Conservation (phyloP, 768 basidiomycete species). For the Porpolomopsis calyptriformis region DNA sequence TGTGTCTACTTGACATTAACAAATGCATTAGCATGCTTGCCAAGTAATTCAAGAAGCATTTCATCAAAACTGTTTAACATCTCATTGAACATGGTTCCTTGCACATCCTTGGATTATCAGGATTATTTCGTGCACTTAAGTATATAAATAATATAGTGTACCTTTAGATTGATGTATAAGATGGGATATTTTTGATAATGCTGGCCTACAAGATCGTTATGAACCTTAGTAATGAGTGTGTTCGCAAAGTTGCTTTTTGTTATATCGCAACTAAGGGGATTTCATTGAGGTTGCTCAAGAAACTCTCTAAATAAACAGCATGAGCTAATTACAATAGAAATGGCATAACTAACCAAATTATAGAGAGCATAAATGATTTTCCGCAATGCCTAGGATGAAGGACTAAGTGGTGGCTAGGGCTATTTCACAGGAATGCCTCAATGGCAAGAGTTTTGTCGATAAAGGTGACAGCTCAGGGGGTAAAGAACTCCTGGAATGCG, state of each 20-base stretch:
- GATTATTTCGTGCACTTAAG: background rate
- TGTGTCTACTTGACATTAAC: background rate
- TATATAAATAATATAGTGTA: background rate
- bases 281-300: background rate
- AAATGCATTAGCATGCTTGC: background rate
- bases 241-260: background rate
- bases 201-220: background rate
- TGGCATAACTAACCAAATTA: background rate
- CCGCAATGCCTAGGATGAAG: constrained; percentile 3
- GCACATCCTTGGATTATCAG: background rate
- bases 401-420: background rate
- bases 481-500: background rate
- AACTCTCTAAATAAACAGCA: constrained; percentile 3
- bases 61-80: background rate
- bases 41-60: background rate
- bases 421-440: constrained; percentile 4
- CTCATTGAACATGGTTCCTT: background rate
- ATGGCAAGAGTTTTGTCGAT: constrained; percentile 5
- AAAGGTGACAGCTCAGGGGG: background rate
- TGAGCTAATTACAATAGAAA: background rate
- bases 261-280: background rate
- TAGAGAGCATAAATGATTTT: background rate
- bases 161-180: background rate
- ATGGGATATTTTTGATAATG: constrained; percentile 1
- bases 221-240: background rate